Base-by-base conservation (phyloP, 306 rosid genomes). In the Corylus heterophylla region DNA sequence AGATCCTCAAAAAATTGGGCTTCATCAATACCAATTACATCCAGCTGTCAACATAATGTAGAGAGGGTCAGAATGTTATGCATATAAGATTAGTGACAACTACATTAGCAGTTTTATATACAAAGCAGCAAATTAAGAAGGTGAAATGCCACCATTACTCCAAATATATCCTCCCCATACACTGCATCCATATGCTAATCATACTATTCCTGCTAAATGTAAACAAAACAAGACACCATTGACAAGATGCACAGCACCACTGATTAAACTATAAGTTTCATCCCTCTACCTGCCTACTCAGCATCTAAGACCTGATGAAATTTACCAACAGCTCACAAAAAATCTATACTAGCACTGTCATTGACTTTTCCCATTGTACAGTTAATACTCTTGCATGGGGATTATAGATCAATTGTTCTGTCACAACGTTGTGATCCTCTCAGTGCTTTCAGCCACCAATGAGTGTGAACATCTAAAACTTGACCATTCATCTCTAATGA, bases 1-100 rank as follows among this genome's bases (percentile, higher is more conserved):
- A 93, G 88, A 79, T 93, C 99, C 8, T 80, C 91, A 4, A 95
- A 95, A 83, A 95, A 95, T 31, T 95, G 99, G 79, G 97, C 99
- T 84, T 95, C 98, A 2, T 95, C 98, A 49, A 93, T 89, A 6
- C 98, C 99, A 85, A 91, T 93, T 61, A 93, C 96, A 84, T 95
- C 97, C 74, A 93, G 78, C 98, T 94, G 89, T 77, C 82, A 59
- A 73, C 71, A 85, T 68, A 58, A 61, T 35, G 29, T 12, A 76
- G 77, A 69, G 56, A 75, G 7, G 5, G 37, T 12, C 20, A 67
- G 9, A 49, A 1, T 17, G 12, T 18, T 45, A 16, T 37, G 37
- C 14, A 25, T 25, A 8, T 25, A 14, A 66, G 49, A 66, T 66
- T 16, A 14, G 20, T 6, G 17, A 6, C 70, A 64, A 20, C 37